Percentiles rank a stretch among this genome's conserved stretches.
Evolutionary conservation across 345 rosid species (phyloP).

Genomic region (Erodium maritimum): DNA sequence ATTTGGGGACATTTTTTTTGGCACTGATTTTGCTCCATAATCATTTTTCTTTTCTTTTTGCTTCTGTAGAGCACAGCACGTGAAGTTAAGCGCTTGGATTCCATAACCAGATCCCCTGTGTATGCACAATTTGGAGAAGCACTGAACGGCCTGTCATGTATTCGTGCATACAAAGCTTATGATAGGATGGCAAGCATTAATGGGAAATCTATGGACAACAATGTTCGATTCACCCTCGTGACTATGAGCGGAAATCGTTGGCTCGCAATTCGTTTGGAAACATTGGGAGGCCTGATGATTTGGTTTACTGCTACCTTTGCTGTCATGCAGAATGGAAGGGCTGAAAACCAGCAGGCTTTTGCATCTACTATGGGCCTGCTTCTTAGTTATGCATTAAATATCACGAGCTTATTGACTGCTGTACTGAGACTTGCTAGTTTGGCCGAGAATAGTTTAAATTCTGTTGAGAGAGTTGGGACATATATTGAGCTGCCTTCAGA

Average conservation of each 20-base stretch:
- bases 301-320: constrained; percentile 99
- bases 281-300: constrained; percentile 92
- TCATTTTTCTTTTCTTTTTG: constrained; percentile 5
- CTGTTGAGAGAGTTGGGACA: constrained; percentile 87
- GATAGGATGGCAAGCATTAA: constrained; percentile 89
- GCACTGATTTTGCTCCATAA: too few relatives aligned
- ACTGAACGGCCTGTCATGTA: constrained; percentile 74
- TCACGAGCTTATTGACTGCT: constrained; percentile 66
- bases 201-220: constrained; percentile 91
- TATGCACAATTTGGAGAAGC: constrained; percentile 99
- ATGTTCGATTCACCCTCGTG: constrained; percentile 75
- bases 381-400: constrained; percentile 88
- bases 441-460: constrained; percentile 92
- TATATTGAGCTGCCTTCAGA: constrained; percentile 84
- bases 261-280: constrained; percentile 93
- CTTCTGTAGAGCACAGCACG: constrained; percentile 78
- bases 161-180: constrained; percentile 96
- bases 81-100: constrained; percentile 93
- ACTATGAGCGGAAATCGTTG: constrained; percentile 93
- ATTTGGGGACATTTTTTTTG: neutral
- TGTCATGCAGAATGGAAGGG: constrained; percentile 87
- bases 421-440: constrained; percentile 95
- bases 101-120: constrained; percentile 88
- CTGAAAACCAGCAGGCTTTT: constrained; percentile 74
- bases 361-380: constrained; percentile 99